Base-by-base conservation (phyloP, 2,329 filamentous ascomycete species). In the Aspergillus ochraceoroseus region DNA sequence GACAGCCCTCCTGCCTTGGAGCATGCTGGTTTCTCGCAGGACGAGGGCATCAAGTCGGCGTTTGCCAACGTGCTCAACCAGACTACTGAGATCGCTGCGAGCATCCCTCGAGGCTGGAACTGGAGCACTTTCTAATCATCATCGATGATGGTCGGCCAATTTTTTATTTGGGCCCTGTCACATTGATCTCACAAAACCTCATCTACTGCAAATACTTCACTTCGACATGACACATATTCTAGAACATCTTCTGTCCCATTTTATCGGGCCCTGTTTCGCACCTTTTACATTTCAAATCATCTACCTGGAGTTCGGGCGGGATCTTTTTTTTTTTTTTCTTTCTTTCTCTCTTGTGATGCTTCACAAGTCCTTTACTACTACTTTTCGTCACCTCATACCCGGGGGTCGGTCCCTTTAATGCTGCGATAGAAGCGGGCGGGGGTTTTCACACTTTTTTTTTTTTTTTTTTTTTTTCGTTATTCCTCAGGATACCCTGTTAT, bases 61-160 rank as follows among this genome's bases (percentile, higher is more conserved):
- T 44, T 54, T 22, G 44, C 51, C 27, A 44, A 51, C 5, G 41
- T 49, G 22, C 45, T 55, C 7, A 51, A 48, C 11, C 58, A 65
- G 40, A 57, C 58, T 9, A 47, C 58, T 13, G 71, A 73, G 41
- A 70, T 73, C 41, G 64, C 75, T 17, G 74, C 74, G 17, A 78
- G 74, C 54, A 68, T 77, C 41, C 75, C 75, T 37, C 69, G 71
- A 37, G 74, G 75, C 53, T 80, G 76, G 75, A 75, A 75, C 56
- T 80, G 76, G 76, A 79, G 75, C 63, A 80, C 76, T 22, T 80
- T 80, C 54, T 80, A 63, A 67, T 41, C 12, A 29, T 18, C 33
- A 38, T 44, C 32, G 27, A 43, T 17, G 17, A 20, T 20, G 17
- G 32, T 23, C 27, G 19, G 7, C 34, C 29, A 14, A 44, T 39